A percentile compares a stretch with the other conserved stretches of the same genome.
phyloP scores from a whole-genome alignment of 2,329 filamentous ascomycete genomes.

The Pseudogymnoascus sp. region DNA sequence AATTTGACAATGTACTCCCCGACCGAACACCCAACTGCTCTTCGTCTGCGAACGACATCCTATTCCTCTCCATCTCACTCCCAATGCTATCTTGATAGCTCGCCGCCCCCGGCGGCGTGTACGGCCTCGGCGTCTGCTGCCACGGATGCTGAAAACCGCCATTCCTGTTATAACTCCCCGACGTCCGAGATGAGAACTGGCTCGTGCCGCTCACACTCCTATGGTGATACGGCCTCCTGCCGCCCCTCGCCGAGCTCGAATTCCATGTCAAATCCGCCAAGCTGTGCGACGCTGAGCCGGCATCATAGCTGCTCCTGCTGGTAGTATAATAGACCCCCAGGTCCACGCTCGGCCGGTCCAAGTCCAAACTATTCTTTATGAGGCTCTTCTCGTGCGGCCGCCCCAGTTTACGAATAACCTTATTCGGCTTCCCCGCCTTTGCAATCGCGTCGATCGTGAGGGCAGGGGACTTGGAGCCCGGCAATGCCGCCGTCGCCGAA shows the following conservation, averaged over 20 bases:
- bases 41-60: constrained; percentile 1
- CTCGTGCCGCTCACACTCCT: constrained; percentile 4
- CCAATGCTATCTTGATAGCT: not conserved
- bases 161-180: constrained; percentile 12
- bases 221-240: constrained; percentile 2
- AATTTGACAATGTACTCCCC: not conserved
- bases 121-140: constrained; percentile 52
- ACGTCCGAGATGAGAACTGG: not conserved
- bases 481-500: not conserved
- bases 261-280: constrained; percentile 6
- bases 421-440: not conserved
- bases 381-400: constrained; percentile 1
- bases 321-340: not conserved
- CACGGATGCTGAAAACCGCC: constrained; percentile 51
- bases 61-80: not conserved
- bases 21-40: not conserved
- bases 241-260: constrained; percentile 2
- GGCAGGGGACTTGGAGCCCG: constrained; percentile 1
- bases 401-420: not conserved
- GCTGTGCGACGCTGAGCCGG: not conserved
- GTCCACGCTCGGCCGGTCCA: not conserved
- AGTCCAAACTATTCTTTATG: not conserved
- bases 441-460: not conserved
- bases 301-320: not conserved
- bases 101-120: constrained; percentile 41